Evolutionary conservation across 768 basidiomycete genomes (phyloP), one percentile per base, ranked within the genome.

Genomic region (Hypholoma sublateritium): DNA sequence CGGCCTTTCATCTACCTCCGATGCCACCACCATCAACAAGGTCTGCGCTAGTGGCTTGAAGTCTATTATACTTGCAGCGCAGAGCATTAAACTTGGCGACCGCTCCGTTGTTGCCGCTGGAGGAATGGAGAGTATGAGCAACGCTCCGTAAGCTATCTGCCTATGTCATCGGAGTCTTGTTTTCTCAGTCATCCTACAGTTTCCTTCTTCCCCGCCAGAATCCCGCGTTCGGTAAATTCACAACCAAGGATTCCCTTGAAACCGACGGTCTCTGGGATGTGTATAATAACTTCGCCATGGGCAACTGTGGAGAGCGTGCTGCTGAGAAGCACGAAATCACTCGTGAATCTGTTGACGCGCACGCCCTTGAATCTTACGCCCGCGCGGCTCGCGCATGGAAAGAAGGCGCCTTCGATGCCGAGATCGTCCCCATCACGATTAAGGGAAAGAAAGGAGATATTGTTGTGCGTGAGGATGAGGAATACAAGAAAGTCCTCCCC

Each of bases 51-150:
- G 92, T 53, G 97, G 97, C 59, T 79, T 99, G 82, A 98, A 98
- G 75, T 82, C 95, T 25, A 85, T 98, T 75, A 97, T 94, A 73
- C 80, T 98, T 60, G 97, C 93, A 55, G 82, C 93, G 24, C 97
- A 98, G 77, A 85, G 82, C 66, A 93, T 99, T 67, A 82, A 87
- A 70, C 80, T 87, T 21, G 97, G 97, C 50, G 86, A 96, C 69
- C 86, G 89, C 58, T 85, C 75, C 39, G 83, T 97, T 49, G 89
- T 97, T 64, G 93, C 87, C 22, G 95, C 95, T 55, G 97, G 97
- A 63, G 97, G 97, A 59, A 97, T 94, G 93, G 97, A 99, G 78
- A 95, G 92, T 77, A 99, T 99, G 97, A 95, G 92, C 71, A 91
- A 98, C 65, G 94, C 95, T 49, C 97, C 97, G 95, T 98, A 69